Evolutionary conservation across 257 asterid species (phyloP), one percentile per base, ranked within the genome.

Genomic region (Nicotiana otophora): DNA sequence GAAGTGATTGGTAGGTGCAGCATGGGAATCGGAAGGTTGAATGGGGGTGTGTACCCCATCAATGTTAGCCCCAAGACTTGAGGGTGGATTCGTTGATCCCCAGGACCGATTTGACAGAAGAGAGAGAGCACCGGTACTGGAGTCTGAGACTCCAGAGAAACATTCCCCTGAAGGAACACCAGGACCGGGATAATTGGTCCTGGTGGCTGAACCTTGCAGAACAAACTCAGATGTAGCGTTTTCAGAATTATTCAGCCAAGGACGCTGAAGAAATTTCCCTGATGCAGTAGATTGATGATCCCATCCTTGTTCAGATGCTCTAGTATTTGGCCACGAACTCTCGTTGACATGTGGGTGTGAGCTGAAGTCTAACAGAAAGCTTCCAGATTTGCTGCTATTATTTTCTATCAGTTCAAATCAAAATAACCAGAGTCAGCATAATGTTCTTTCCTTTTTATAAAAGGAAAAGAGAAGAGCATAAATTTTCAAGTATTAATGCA

Each of bases 101-200:
- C 97, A 95, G 64, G 95, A 91, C 76, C 91, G 97, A 79, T 86
- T 95, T 95, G 99, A 95, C 98, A 92, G 98, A 94, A 95, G 99
- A 95, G 97, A 95, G 99, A 91, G 99, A 95, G 97, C 99, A 87
- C 88, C 84, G 84, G 80, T 42, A 7, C 48, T 83, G 87, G 95
- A 90, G 85, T 86, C 91, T 0, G 93, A 85, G 83, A 83, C 90
- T 70, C 91, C 91, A n/a, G 62, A 57, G 81, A 78, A 90, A 82
- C 91, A 84, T 81, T 92, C 89, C 54, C 87, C 91, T 1, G 92
- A 81, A 82, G 95, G 86, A 82, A 81, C 88, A 78, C 87, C 86
- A 19, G 89, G 85, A 80, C 80, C 77, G 0, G 80, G 77, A 78
- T 84, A 88, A 81, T 87, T 16, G 20, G 91, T 84, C 86, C 88